phyloP scores from a whole-genome alignment of 371 early-diverging fungal genomes.

The Apophysomyces elegans region DNA sequence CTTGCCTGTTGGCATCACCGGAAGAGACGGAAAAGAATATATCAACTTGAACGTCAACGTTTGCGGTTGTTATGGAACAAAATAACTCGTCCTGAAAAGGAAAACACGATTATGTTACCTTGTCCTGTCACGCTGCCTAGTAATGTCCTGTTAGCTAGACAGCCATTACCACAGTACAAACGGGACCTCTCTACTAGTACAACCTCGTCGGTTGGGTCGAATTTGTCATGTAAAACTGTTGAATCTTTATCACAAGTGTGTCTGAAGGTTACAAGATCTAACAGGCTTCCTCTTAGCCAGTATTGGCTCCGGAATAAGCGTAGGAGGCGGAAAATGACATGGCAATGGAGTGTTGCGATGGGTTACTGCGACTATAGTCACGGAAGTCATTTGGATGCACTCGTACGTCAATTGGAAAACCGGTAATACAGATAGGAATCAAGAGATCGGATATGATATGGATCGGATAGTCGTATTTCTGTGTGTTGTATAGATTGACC shows the following conservation, averaged over 20 bases:
- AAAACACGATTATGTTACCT: background rate
- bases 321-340: constrained; percentile 23
- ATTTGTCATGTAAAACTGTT: background rate
- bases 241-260: background rate
- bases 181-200: too few relatives aligned
- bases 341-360: constrained; percentile 38
- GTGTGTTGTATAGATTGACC: too few relatives aligned
- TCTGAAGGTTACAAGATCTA: background rate
- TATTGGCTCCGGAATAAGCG: constrained; percentile 11
- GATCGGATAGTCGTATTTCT: too few relatives aligned
- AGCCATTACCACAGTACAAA: background rate
- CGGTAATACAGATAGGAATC: background rate
- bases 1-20: constrained; percentile 23
- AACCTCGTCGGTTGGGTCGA: background rate
- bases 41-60: constrained; percentile 21
- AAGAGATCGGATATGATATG: too few relatives aligned
- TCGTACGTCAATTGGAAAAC: constrained; percentile 17
- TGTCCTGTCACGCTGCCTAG: constrained; percentile 10
- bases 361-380: constrained; percentile 29
- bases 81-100: background rate
- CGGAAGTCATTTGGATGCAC: constrained; percentile 14
- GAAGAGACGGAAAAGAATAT: constrained; percentile 15
- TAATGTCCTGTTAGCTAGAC: constrained; percentile 1
- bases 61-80: constrained; percentile 22
- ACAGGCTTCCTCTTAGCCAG: constrained; percentile 8